A percentile compares a stretch with the other conserved stretches of the same genome.
Conservation (phyloP, 306 rosid genomes). For the Bauhinia variegata region DNA sequence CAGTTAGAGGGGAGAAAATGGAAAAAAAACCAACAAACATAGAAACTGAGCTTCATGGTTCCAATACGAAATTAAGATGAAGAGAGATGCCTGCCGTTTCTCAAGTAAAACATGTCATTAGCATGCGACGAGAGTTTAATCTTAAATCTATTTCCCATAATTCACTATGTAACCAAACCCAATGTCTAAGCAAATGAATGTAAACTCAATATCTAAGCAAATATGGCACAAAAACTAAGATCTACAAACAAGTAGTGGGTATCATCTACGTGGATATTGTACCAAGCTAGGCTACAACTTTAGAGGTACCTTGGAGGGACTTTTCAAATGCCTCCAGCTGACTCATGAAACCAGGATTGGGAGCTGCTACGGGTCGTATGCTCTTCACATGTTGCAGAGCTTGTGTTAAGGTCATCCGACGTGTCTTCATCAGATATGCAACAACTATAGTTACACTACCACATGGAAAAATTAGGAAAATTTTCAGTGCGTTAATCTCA, state of each 20-base stretch:
- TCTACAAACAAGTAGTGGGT: too few relatives aligned
- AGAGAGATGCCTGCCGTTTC: too few relatives aligned
- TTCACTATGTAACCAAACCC: too few relatives aligned
- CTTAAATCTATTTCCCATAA: too few relatives aligned
- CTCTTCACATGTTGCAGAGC: conserved; percentile 67
- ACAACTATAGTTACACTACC: conserved; percentile 80
- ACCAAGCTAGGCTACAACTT: conserved; percentile 2
- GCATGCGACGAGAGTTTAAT: not conserved
- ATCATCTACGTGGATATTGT: not conserved
- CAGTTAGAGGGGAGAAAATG: not conserved
- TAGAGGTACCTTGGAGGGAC: conserved; percentile 56
- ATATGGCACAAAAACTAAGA: too few relatives aligned
- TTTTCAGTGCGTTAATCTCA: conserved; percentile 13
- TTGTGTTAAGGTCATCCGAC: conserved; percentile 63
- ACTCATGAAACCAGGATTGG: conserved; percentile 71
- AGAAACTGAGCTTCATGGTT: not conserved
- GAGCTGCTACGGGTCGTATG: conserved; percentile 67
- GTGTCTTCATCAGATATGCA: conserved; percentile 83
- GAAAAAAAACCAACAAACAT: conserved; percentile 1
- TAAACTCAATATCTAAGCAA: too few relatives aligned
- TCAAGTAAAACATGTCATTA: not conserved
- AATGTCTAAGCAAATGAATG: not conserved
- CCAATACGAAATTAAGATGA: not conserved
- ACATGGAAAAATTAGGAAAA: conserved; percentile 15
- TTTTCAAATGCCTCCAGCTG: conserved; percentile 72